These are phyloP conservation scores for Silene noctiflora DNA, from an alignment of 179 eudicot genomes.

Conservation along the genomic window DNA sequence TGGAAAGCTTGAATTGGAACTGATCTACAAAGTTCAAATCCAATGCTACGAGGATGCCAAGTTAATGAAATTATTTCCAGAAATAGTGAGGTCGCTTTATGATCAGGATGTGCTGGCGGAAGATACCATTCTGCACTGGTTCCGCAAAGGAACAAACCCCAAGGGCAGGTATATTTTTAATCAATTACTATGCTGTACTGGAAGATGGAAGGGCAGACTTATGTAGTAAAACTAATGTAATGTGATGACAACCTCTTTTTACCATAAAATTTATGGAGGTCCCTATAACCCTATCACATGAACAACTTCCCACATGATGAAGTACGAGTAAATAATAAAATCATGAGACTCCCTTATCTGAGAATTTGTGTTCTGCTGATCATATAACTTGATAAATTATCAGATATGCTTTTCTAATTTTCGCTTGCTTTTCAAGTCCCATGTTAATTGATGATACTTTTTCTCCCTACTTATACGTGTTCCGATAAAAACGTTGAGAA, in stretches of 20 bases:
- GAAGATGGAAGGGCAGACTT: neutral
- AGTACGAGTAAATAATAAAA: neutral
- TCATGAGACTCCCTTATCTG: neutral
- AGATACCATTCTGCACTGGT: slow-evolving; percentile 96
- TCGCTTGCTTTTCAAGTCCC: no score
- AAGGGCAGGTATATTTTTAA: slow-evolving; percentile 65
- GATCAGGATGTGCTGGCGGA: slow-evolving; percentile 98
- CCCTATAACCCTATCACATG: neutral
- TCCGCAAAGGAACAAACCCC: slow-evolving; percentile 81
- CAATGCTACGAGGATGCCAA: slow-evolving; percentile 97
- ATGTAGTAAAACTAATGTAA: neutral
- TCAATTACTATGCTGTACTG: neutral
- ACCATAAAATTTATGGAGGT: neutral
- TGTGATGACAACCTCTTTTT: neutral
- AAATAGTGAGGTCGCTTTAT: slow-evolving; percentile 83
- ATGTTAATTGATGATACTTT: no score
- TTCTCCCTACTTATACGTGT: no score
- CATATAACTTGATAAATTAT: neutral
- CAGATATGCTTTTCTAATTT: neutral
- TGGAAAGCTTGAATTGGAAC: slow-evolving; percentile 90
- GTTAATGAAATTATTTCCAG: slow-evolving; percentile 94
- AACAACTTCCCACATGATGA: neutral
- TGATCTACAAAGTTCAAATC: slow-evolving; percentile 86
- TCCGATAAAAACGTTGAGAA: neutral
- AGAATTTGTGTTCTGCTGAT: neutral